Evolutionary conservation across 495 filamentous ascomycete genomes (phyloP).

Genomic region (Saxophila tyrrhenica): DNA sequence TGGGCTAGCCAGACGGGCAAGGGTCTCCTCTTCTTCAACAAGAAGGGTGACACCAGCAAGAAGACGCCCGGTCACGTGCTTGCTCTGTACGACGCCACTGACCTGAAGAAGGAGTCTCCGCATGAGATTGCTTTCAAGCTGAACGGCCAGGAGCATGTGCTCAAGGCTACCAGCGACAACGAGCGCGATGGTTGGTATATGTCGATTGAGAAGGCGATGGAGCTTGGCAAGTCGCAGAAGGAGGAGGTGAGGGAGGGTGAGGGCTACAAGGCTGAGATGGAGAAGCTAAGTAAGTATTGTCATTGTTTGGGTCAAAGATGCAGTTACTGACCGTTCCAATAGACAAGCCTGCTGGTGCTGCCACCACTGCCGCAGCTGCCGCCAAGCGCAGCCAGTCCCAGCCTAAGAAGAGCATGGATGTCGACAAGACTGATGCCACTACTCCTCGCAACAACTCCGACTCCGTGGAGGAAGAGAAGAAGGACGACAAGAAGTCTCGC

Average conservation of each 20-base stretch:
- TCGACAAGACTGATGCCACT: conserved; percentile 19
- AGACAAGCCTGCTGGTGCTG: conserved; percentile 22
- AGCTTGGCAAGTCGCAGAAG: conserved; percentile 40
- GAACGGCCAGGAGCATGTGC: conserved; percentile 77
- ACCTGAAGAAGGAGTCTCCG: conserved; percentile 59
- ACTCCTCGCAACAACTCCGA: conserved; percentile 22
- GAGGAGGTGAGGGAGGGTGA: conserved; percentile 32
- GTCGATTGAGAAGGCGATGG: conserved; percentile 43
- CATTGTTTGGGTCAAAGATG: conserved; percentile 1
- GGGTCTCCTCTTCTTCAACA: conserved; percentile 86
- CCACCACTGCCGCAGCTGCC: conserved; percentile 21
- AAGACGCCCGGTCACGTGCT: conserved; percentile 5
- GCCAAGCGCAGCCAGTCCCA: conserved; percentile 19
- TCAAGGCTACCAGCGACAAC: conserved; percentile 59
- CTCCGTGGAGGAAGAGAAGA: conserved; percentile 31
- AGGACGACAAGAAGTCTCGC: conserved; percentile 39
- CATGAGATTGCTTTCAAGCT: conserved; percentile 76
- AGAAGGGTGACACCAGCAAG: conserved; percentile 47
- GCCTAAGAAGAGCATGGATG: conserved; percentile 31
- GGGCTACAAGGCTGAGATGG: conserved; percentile 38
- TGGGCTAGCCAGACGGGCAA: conserved; percentile 91
- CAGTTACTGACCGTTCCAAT: conserved; percentile 29
- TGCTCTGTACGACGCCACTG: conserved; percentile 51
- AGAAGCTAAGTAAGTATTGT: conserved; percentile 31
- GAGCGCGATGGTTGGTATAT: conserved; percentile 88